phyloP scores from a whole-genome alignment of 768 basidiomycete genomes.

The Pleurotus platypus region DNA sequence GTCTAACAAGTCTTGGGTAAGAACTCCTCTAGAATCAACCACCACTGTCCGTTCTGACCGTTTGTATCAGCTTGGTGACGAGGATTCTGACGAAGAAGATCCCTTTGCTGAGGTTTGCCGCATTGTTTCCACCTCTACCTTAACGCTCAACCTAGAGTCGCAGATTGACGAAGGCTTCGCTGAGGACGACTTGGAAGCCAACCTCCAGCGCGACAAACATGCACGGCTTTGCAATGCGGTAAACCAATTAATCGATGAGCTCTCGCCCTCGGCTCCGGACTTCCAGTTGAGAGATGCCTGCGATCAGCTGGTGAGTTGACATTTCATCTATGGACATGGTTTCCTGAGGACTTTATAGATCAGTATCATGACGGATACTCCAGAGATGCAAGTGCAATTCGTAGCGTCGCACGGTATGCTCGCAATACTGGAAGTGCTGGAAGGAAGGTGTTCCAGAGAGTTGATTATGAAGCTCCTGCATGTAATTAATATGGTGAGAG shows the following conservation, averaged over 20 bases:
- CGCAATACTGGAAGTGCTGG: conserved; percentile 89
- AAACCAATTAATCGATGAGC: conserved; percentile 81
- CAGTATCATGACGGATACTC: conserved; percentile 68
- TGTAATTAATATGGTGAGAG: conserved; percentile 80
- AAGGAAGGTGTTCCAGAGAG: conserved; percentile 82
- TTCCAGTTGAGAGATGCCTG: conserved; percentile 82
- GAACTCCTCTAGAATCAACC: conserved; percentile 9
- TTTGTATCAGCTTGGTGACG: conserved; percentile 62
- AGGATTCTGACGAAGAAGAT: conserved; percentile 87
- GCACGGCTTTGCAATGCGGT: conserved; percentile 82
- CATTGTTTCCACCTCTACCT: neutral
- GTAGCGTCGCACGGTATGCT: conserved; percentile 94
- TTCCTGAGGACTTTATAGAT: conserved; percentile 41
- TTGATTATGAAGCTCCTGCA: conserved; percentile 82
- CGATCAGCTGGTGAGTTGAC: conserved; percentile 73
- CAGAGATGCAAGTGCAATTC: conserved; percentile 85
- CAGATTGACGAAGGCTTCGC: conserved; percentile 92
- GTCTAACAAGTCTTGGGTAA: conserved; percentile 89
- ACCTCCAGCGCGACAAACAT: conserved; percentile 89
- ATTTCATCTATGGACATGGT: neutral
- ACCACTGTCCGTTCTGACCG: neutral
- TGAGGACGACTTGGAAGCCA: conserved; percentile 89
- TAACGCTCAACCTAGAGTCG: conserved; percentile 7
- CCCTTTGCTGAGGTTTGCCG: conserved; percentile 84
- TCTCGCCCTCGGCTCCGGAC: conserved; percentile 78